Conservation (phyloP, 495 filamentous ascomycete species). For the Trichocladium uniseriatum region DNA sequence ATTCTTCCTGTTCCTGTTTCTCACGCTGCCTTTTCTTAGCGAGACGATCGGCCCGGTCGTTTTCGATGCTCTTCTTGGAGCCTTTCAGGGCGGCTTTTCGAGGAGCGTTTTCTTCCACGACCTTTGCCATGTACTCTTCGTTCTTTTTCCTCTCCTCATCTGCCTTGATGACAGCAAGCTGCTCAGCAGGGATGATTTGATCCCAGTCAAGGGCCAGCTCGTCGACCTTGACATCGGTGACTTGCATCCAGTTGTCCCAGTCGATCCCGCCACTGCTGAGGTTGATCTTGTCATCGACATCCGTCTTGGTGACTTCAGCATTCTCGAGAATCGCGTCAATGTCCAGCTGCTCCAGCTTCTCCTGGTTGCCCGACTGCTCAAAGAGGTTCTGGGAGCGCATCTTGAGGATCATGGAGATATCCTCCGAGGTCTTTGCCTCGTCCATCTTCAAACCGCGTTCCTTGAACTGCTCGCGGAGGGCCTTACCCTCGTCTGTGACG, state of each 20-base stretch:
- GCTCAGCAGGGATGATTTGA: constrained; percentile 91
- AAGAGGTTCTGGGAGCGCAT: constrained; percentile 94
- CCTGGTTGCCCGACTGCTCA: constrained; percentile 88
- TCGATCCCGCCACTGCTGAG: constrained; percentile 67
- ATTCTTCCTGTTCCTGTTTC: constrained; percentile 52
- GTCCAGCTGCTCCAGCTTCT: constrained; percentile 94
- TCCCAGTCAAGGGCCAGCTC: constrained; percentile 80
- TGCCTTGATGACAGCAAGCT: constrained; percentile 77
- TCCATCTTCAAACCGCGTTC: constrained; percentile 47
- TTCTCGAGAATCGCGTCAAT: constrained; percentile 94
- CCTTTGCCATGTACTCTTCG: constrained; percentile 68
- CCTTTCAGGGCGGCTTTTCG: constrained; percentile 56
- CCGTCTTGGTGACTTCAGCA: constrained; percentile 89
- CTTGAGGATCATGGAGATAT: constrained; percentile 89
- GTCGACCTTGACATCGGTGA: constrained; percentile 89
- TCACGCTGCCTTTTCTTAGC: constrained; percentile 88
- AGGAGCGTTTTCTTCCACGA: constrained; percentile 78
- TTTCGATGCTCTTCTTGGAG: constrained; percentile 51
- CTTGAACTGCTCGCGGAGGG: constrained; percentile 51
- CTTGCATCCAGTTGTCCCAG: constrained; percentile 91
- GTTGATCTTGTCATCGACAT: constrained; percentile 58
- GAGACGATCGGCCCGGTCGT: constrained; percentile 75
- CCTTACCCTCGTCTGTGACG: constrained; percentile 84
- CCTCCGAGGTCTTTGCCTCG: constrained; percentile 78
- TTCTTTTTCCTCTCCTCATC: constrained; percentile 79